phyloP scores from a whole-genome alignment of 2,329 filamentous ascomycete species.

The Rhinocladiella mackenziei region DNA sequence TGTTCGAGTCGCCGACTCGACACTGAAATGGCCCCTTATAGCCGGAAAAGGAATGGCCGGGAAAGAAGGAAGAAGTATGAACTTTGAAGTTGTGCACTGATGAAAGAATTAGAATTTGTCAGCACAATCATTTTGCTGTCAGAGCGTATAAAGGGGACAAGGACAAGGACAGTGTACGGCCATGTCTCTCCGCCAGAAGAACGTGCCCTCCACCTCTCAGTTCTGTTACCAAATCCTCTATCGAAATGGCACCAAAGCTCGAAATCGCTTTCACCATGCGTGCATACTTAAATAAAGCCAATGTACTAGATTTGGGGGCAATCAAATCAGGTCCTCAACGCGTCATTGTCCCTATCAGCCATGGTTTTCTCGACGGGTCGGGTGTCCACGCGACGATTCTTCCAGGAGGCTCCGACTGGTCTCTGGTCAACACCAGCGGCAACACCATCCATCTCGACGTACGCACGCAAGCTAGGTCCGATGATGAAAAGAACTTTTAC shows the following conservation, averaged over 20 bases:
- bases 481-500: slow-evolving; percentile 10
- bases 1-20: too few species aligned
- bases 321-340: not conserved
- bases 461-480: slow-evolving; percentile 7
- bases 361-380: slow-evolving; percentile 3
- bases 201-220: too few species aligned
- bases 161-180: too few species aligned
- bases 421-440: not conserved
- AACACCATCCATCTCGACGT: slow-evolving; percentile 12
- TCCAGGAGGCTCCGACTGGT: slow-evolving; percentile 6
- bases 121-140: too few species aligned
- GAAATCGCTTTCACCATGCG: slow-evolving; percentile 2
- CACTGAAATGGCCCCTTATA: too few species aligned
- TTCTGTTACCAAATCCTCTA: too few species aligned
- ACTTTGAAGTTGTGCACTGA: too few species aligned
- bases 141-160: too few species aligned
- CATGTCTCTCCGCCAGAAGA: too few species aligned
- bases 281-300: slow-evolving; percentile 2
- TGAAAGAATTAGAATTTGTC: too few species aligned
- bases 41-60: too few species aligned
- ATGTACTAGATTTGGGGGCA: not conserved
- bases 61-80: too few species aligned
- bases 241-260: slow-evolving; percentile 6
- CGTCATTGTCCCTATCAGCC: slow-evolving; percentile 3
- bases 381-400: slow-evolving; percentile 1